Conservation (phyloP, 345 rosid genomes). For the Streptanthus diversifolius region DNA sequence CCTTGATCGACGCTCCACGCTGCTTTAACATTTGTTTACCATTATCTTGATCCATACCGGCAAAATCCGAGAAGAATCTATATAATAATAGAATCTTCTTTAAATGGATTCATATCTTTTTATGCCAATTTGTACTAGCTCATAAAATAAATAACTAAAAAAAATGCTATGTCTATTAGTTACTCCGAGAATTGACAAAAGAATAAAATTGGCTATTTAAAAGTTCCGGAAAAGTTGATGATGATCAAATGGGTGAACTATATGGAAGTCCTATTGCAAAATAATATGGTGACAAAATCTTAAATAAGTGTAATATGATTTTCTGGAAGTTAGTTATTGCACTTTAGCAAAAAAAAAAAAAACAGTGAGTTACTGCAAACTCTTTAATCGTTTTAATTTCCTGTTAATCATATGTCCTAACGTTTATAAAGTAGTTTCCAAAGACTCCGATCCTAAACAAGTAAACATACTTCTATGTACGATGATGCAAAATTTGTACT, state of each 20-base stretch:
- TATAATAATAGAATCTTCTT: constrained; percentile 4
- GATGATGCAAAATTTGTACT: constrained; percentile 7
- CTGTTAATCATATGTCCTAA: background rate
- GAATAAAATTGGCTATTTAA: no score
- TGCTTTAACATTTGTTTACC: constrained; percentile 9
- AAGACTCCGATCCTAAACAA: background rate
- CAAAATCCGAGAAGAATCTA: background rate
- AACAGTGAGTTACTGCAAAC: no score
- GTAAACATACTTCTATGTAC: constrained; percentile 1
- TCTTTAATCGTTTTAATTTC: background rate
- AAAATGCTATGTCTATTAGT: background rate
- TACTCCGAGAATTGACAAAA: background rate
- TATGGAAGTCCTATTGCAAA: no score
- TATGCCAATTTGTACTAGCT: background rate
- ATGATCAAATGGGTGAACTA: background rate
- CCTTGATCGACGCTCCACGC: constrained; percentile 17
- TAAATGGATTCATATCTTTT: background rate
- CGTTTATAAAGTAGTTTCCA: background rate
- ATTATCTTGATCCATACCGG: background rate
- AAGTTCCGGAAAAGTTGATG: no score
- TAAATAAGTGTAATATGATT: no score
- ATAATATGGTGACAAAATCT: no score
- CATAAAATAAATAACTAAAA: background rate
- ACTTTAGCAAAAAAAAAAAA: no score
- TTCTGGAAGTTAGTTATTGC: no score